These are phyloP conservation scores for Aspergillus udagawae DNA, from an alignment of 2,329 filamentous ascomycete genomes.

Conservation along the genomic window DNA sequence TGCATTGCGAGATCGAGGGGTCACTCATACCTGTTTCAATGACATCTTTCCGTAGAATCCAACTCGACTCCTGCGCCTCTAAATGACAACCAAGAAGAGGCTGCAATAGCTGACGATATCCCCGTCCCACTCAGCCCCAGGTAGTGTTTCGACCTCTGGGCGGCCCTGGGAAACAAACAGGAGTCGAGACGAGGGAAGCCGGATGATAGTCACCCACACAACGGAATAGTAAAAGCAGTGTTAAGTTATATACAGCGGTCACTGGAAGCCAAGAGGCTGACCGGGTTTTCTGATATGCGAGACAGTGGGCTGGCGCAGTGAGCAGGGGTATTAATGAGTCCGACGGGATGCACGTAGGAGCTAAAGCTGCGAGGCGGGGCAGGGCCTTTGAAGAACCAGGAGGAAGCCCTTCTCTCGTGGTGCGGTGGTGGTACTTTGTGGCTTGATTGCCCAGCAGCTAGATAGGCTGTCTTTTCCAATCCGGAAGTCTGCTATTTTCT, in stretches of 20 bases:
- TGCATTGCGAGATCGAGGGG: not conserved
- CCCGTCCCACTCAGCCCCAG: not conserved
- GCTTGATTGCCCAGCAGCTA: not conserved
- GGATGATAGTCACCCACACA: not conserved
- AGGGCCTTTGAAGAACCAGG: not conserved
- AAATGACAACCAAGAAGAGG: not conserved
- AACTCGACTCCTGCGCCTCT: not conserved
- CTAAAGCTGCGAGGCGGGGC: not conserved
- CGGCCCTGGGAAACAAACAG: not conserved
- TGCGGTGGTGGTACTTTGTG: not conserved
- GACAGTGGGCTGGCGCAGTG: not conserved
- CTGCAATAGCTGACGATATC: not conserved
- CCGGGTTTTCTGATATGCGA: not conserved
- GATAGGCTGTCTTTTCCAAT: not conserved
- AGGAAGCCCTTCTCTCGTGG: not conserved
- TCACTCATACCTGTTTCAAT: constrained; percentile 53
- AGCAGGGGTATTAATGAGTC: not conserved
- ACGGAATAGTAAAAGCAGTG: not conserved
- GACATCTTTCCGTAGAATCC: constrained; percentile 44
- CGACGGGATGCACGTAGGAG: not conserved
- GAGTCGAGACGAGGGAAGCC: not conserved
- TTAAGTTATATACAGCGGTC: not conserved
- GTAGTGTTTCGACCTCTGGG: not conserved
- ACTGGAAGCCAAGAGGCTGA: not conserved
- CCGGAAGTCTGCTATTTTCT: not conserved